Evolutionary conservation across 163 green algal species (phyloP), one percentile per base, ranked within the genome.

Genomic region (Smithsoniella earleae): DNA sequence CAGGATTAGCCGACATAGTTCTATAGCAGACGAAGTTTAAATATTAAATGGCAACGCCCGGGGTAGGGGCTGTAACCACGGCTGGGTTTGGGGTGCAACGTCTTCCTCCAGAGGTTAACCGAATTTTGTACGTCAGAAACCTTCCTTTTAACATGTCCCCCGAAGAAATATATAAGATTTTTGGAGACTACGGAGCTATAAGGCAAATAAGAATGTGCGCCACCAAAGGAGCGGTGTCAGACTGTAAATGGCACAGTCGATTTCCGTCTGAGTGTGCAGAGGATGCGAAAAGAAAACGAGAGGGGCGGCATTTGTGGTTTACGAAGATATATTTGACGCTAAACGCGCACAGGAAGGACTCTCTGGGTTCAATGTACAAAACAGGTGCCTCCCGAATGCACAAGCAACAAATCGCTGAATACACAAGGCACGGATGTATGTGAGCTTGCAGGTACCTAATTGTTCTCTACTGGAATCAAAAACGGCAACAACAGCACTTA

Each of bases 311-410:
- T 99, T 94, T 75, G 87, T 99, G 0, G 93, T 95, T 36, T 97
- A 95, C 74, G 91, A 97, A 74, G 93, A 97, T 83, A 97, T 97
- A 43, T 97, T 91, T 74, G 92, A 97, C 74, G 92, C 92, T 4
- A 95, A 96, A 81, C 92, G 82, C 20, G 93, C 93, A 13, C 86
- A 89, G 33, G 91, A 96, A 46, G 89, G 96, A 46, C 77, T 98
- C 22, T 93, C 81, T 5, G 92, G 91, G 49, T 98, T 97, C 85
- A 98, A 98, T 79, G 92, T 98, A n/a, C 77, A 86, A 25, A 93
- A 93, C 76, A 77, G 85, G n/a, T 18, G 18, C 20, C 18, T 54
- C 20, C 18, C 44, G 44, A 54, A 20, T 54, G 20, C 44, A 54
- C 44, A 54, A 54, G 44, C 18, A 54, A 54, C 44, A 54, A 54